Evolutionary conservation across 2,329 filamentous ascomycete genomes (phyloP).

Genomic region (Nannizzia gypsea): DNA sequence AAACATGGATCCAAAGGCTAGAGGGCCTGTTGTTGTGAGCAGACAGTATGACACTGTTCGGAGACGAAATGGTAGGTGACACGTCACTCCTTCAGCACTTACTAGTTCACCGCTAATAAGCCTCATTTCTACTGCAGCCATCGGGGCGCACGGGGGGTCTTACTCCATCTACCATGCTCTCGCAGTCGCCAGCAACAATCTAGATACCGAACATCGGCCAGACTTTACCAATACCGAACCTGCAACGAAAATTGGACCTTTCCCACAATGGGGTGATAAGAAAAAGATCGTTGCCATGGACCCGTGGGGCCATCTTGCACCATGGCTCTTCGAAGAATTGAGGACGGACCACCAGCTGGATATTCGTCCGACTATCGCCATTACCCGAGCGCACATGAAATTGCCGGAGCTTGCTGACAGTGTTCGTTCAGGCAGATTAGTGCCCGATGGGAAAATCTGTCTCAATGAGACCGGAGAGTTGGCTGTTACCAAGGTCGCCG

Average conservation of each 20-base stretch:
- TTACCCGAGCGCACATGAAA: constrained; percentile 91
- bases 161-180: constrained; percentile 95
- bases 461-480: constrained; percentile 77
- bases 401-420: constrained; percentile 89
- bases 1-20: constrained; percentile 56
- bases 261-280: constrained; percentile 75
- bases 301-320: constrained; percentile 75
- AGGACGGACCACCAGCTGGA: constrained; percentile 68
- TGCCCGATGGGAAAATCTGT: constrained; percentile 77
- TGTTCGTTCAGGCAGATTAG: constrained; percentile 63
- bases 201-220: constrained; percentile 67
- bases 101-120: neutral
- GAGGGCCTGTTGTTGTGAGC: constrained; percentile 83
- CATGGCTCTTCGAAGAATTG: constrained; percentile 68
- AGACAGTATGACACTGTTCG: constrained; percentile 63
- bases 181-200: constrained; percentile 80
- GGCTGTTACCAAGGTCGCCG: constrained; percentile 89
- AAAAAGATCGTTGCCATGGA: constrained; percentile 98
- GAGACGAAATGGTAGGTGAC: constrained; percentile 59
- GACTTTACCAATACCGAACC: constrained; percentile 81
- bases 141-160: constrained; percentile 70
- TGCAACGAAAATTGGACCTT: constrained; percentile 76
- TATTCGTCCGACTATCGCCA: constrained; percentile 78
- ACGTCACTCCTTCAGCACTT: neutral
- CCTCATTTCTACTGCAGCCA: constrained; percentile 34